Percentiles rank a stretch among this genome's conserved stretches.
Conservation (phyloP, 139 green algal genomes). For the Protoeuglena noctilucae region DNA sequence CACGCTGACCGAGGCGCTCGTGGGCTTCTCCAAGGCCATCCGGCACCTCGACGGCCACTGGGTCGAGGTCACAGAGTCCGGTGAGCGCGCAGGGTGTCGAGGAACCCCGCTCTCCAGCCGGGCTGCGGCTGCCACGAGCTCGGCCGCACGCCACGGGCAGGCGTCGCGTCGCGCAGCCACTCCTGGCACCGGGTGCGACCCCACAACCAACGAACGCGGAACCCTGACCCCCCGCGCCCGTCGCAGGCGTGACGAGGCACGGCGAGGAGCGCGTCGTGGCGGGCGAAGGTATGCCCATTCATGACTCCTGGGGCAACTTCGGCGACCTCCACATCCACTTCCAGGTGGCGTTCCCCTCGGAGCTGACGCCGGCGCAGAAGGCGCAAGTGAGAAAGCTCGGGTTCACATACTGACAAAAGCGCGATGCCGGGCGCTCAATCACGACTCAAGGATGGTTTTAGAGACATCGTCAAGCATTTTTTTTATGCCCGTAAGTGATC, state of each 20-base stretch:
- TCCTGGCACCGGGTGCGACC: no score
- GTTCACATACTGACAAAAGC: no score
- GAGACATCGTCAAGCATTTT: no score
- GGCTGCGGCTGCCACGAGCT: no score
- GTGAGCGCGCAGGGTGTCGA: slow-evolving; percentile 4
- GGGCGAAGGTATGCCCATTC: slow-evolving; percentile 59
- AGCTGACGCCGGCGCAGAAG: slow-evolving; percentile 52
- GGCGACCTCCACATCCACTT: slow-evolving; percentile 71
- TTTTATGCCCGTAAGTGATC: no score
- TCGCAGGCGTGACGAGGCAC: slow-evolving; percentile 29
- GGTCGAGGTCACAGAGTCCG: slow-evolving; percentile 19
- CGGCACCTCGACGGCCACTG: slow-evolving; percentile 85
- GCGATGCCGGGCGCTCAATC: no score
- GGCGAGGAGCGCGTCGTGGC: slow-evolving; percentile 38
- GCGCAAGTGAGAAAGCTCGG: no score
- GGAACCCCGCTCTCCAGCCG: slow-evolving; percentile 6
- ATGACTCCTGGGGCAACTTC: slow-evolving; percentile 20
- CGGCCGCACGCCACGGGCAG: no score
- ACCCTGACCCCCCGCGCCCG: background rate
- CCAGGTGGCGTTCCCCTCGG: slow-evolving; percentile 60
- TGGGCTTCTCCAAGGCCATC: slow-evolving; percentile 62
- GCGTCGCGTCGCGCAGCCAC: no score
- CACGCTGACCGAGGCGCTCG: slow-evolving; percentile 66
- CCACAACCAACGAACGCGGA: no score
- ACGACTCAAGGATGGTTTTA: no score